phyloP scores from a whole-genome alignment of 2,329 filamentous ascomycete genomes.

The Fusarium liriodendri region DNA sequence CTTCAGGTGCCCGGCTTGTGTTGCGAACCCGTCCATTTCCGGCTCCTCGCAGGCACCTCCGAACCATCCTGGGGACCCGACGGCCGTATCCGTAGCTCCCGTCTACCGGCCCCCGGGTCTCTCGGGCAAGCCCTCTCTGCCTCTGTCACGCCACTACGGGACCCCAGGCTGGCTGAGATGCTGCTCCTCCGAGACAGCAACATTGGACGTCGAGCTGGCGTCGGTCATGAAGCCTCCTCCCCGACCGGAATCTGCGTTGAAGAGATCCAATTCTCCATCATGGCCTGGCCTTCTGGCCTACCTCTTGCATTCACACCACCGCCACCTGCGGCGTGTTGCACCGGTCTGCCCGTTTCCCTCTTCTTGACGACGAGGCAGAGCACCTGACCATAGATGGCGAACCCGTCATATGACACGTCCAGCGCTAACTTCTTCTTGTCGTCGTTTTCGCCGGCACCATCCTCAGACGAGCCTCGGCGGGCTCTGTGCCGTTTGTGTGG shows the following conservation, averaged over 20 bases:
- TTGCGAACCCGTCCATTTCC: slow-evolving; percentile 10
- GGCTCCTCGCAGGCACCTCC: slow-evolving; percentile 8
- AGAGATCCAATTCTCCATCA: slow-evolving; percentile 87
- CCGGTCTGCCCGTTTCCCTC: slow-evolving; percentile 67
- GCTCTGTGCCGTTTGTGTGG: slow-evolving; percentile 59
- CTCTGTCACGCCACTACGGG: slow-evolving; percentile 28
- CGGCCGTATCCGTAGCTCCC: slow-evolving; percentile 39
- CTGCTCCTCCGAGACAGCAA: slow-evolving; percentile 15
- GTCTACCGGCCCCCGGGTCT: slow-evolving; percentile 23
- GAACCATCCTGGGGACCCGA: slow-evolving; percentile 23
- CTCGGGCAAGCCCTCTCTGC: slow-evolving; percentile 21
- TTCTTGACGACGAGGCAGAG: slow-evolving; percentile 90
- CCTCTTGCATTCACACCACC: slow-evolving; percentile 35
- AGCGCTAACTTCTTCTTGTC: slow-evolving; percentile 94
- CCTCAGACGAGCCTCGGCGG: slow-evolving; percentile 41
- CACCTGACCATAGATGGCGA: slow-evolving; percentile 93
- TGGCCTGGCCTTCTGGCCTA: slow-evolving; percentile 66
- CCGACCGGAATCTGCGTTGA: slow-evolving; percentile 75
- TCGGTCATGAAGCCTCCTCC: slow-evolving; percentile 47
- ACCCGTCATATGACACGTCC: slow-evolving; percentile 92
- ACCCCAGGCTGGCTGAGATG: slow-evolving; percentile 21
- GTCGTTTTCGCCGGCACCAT: slow-evolving; percentile 56
- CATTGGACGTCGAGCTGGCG: background rate
- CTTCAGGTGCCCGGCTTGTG: background rate
- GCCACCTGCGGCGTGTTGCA: slow-evolving; percentile 46